phyloP scores from a whole-genome alignment of 192 early-diverging fungal genomes.

The Coemansia sp. region DNA sequence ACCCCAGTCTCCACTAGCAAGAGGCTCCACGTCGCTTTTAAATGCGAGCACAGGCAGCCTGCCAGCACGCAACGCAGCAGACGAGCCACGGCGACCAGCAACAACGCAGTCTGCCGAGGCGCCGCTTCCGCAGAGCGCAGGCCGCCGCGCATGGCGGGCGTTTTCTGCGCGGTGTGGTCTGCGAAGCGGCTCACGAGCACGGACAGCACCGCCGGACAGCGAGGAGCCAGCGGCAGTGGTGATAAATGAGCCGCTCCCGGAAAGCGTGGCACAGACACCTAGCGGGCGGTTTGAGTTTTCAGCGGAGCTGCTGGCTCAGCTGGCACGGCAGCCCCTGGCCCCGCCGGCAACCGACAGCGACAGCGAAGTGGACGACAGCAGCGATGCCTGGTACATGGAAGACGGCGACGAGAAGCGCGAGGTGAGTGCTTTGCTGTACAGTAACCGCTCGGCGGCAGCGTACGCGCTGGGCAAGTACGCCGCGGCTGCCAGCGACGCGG shows the following conservation, averaged over 20 bases:
- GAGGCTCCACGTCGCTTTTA: background rate
- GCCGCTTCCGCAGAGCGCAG: slow-evolving; percentile 8
- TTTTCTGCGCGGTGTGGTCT: slow-evolving; percentile 8
- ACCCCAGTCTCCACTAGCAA: background rate
- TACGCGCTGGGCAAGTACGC: slow-evolving; percentile 43
- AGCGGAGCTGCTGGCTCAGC: slow-evolving; percentile 29
- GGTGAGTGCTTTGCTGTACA: slow-evolving; percentile 39
- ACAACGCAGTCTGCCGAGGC: background rate
- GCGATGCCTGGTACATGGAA: slow-evolving; percentile 23
- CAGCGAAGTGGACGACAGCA: slow-evolving; percentile 6
- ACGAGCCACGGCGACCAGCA: background rate
- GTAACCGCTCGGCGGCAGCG: slow-evolving; percentile 44
- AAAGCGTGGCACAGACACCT: slow-evolving; percentile 20
- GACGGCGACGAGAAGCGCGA: slow-evolving; percentile 37
- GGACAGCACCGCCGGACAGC: background rate
- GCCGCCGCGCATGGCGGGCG: slow-evolving; percentile 19
- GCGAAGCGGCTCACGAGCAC: background rate
- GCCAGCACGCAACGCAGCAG: slow-evolving; percentile 2
- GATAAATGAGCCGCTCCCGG: slow-evolving; percentile 45
- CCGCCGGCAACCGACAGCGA: background rate
- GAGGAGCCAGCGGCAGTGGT: slow-evolving; percentile 7
- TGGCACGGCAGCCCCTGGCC: slow-evolving; percentile 1
- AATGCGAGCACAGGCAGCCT: slow-evolving; percentile 6
- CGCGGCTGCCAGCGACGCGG: slow-evolving; percentile 38
- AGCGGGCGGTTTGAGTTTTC: slow-evolving; percentile 43